phyloP scores from a whole-genome alignment of 2,329 filamentous ascomycete genomes.

The Ophiostoma piceae region DNA sequence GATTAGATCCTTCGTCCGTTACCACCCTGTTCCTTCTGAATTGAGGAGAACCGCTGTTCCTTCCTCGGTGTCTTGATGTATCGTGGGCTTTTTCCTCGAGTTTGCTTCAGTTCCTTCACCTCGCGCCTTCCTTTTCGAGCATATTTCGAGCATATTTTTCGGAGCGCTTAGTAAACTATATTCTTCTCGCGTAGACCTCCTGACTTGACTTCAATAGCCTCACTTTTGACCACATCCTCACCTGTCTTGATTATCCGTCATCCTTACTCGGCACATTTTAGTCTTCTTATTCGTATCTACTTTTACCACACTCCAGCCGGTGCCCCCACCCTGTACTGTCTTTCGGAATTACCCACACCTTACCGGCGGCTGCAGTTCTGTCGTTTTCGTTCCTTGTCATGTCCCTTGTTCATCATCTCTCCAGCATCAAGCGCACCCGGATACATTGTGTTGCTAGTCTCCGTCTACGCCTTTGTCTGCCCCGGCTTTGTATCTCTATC shows the following conservation, averaged over 20 bases:
- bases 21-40: neutral
- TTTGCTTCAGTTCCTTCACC: neutral
- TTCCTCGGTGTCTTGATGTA: neutral
- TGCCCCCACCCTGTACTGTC: constrained; percentile 15
- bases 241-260: neutral
- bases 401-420: neutral
- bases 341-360: constrained; percentile 13
- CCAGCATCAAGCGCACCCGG: neutral
- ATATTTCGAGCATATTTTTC: neutral
- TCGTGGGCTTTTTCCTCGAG: neutral
- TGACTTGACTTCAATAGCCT: neutral
- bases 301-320: neutral
- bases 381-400: neutral
- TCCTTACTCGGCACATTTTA: neutral
- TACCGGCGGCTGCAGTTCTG: neutral
- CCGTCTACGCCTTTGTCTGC: constrained; percentile 1
- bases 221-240: neutral
- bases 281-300: neutral
- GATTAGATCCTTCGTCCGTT: neutral
- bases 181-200: neutral
- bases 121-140: neutral
- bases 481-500: neutral
- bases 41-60: neutral
- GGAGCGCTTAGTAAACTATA: neutral
- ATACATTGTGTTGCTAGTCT: neutral